Evolutionary conservation across 2,329 filamentous ascomycete genomes (phyloP), one percentile per base, ranked within the genome.

Genomic region (Ascochyta lentis): DNA sequence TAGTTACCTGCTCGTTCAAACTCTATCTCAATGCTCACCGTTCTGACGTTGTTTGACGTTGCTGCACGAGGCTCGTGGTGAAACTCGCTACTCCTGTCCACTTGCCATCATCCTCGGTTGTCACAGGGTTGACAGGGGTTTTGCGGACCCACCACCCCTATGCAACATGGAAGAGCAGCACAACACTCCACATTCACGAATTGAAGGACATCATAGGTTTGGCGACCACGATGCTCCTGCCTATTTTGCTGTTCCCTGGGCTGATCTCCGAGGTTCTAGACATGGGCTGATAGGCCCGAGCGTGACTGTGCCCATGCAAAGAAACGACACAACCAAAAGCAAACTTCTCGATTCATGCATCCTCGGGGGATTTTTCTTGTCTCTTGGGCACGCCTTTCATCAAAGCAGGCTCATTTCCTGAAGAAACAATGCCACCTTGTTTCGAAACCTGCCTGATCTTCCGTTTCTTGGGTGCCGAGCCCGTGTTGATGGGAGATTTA

Each of bases 371-470:
- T 29, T n/a, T 22, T 10, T 24, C 23, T 8, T 19, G 19, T 1
- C 7, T 33, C 24, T 19, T 12, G 31, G 29, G 31, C 9, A 37
- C 27, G 3, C 16, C 24, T 42, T 13, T 39, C 31, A 45, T 45
- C 41, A 45, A 51, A 51, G 34, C 16, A 41, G n/a, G 41, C 24
- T 41, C 34, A 53, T 49, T 49, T 52, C 54, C 33, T 43, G 41
- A 50, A 58, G 44, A 54, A 58, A 34, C 42, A 51, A 54, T 51
- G 50, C 47, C 38, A 23, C 37, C 13, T 42, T 45, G 54, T 60
- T 62, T 60, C 54, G 56, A 60, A 60, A 59, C 54, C 38, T 2
- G 40, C 48, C 16, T 34, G 44, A 33, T 34, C 22, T 40, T 10
- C 26, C 31, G 37, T 49, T 31, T 33, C 37, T 50, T 42, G 42